A percentile compares a stretch with the other conserved stretches of the same genome.
Conservation (phyloP, 805 yeast genomes). For the Sungouiozyma ichnusensis region DNA sequence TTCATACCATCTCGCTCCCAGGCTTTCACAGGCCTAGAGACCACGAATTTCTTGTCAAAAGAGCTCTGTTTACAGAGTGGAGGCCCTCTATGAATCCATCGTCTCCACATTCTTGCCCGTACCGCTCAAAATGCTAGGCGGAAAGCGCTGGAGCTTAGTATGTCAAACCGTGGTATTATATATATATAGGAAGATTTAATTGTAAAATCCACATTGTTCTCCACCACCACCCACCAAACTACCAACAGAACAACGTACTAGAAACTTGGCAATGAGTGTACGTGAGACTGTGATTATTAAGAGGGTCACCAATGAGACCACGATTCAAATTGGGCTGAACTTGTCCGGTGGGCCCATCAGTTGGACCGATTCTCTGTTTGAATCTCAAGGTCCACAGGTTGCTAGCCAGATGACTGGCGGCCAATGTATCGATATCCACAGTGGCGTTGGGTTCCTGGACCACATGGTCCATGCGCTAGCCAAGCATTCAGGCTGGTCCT, state of each 20-base stretch:
- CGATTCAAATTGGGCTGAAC: slow-evolving; percentile 73
- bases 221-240: too few species aligned
- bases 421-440: slow-evolving; percentile 69
- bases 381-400: slow-evolving; percentile 29
- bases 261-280: not conserved
- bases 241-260: not conserved
- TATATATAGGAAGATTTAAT: too few species aligned
- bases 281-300: not conserved
- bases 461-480: slow-evolving; percentile 97
- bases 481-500: slow-evolving; percentile 94
- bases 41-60: slow-evolving; percentile 2
- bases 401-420: slow-evolving; percentile 62
- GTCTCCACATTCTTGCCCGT: not conserved
- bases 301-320: slow-evolving; percentile 85
- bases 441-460: slow-evolving; percentile 92
- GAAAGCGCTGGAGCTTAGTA: too few species aligned
- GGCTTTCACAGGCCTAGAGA: slow-evolving; percentile 34
- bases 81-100: not conserved
- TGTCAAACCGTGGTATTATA: too few species aligned
- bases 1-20: slow-evolving; percentile 53
- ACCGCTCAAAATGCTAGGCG: not conserved
- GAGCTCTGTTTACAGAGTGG: not conserved
- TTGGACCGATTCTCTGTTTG: slow-evolving; percentile 49
- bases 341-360: slow-evolving; percentile 77
- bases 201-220: too few species aligned